Conservation (phyloP, 2,329 filamentous ascomycete genomes). For the Acrodontium crateriforme region DNA sequence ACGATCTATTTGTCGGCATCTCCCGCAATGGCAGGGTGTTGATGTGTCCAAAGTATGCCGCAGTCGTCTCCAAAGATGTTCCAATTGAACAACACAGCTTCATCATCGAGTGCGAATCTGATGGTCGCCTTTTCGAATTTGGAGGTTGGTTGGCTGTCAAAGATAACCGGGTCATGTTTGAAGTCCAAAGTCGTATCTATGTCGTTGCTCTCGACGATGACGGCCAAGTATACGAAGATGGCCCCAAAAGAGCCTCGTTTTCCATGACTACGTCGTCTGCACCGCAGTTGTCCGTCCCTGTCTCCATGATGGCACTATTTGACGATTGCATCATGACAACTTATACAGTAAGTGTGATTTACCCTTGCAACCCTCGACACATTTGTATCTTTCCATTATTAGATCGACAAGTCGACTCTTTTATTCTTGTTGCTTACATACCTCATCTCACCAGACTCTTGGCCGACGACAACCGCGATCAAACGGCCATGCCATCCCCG, state of each 20-base stretch:
- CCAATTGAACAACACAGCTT: too few species aligned
- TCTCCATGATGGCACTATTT: conserved; percentile 34
- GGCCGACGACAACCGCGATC: conserved; percentile 9
- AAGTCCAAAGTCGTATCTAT: conserved; percentile 31
- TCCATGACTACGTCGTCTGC: conserved; percentile 22
- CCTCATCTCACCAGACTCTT: conserved; percentile 2
- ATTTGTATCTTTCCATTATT: background rate
- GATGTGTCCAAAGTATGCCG: conserved; percentile 32
- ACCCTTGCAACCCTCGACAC: conserved; percentile 4
- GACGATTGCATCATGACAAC: conserved; percentile 36
- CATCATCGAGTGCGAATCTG: conserved; percentile 30
- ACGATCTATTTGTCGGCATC: conserved; percentile 30
- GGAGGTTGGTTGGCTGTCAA: conserved; percentile 34
- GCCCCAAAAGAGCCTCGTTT: conserved; percentile 14
- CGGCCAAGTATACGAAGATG: conserved; percentile 4
- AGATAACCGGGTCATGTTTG: conserved; percentile 30
- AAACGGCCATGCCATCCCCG: conserved; percentile 4
- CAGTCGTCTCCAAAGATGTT: too few species aligned
- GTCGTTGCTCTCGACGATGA: conserved; percentile 27
- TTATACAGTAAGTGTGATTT: conserved; percentile 21
- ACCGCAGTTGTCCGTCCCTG: conserved; percentile 27
- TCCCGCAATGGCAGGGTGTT: conserved; percentile 31
- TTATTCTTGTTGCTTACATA: too few species aligned
- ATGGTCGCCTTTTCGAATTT: conserved; percentile 28
- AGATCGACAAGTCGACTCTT: too few species aligned